These are phyloP conservation scores for Candida krabiensis DNA, from an alignment of 805 yeast species.

Conservation along the genomic window DNA sequence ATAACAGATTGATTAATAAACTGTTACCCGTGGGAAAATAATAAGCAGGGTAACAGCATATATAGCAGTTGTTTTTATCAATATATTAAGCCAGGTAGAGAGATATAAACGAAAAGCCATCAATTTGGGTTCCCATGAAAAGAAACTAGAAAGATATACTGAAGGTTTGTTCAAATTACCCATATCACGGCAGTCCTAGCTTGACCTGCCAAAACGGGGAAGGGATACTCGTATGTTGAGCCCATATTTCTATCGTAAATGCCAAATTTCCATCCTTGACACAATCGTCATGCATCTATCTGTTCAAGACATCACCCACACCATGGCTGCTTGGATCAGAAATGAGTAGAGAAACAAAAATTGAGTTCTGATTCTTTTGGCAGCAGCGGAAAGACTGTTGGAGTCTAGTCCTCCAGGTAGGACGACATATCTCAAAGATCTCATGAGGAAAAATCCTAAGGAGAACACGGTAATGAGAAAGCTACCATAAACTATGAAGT, in stretches of 20 bases:
- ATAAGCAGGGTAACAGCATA: neutral
- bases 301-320: constrained; percentile 63
- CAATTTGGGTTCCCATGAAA: no score
- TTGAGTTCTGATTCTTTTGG: constrained; percentile 80
- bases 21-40: neutral
- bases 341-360: constrained; percentile 84
- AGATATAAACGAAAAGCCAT: no score
- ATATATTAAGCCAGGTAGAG: no score
- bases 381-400: constrained; percentile 63
- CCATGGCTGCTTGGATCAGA: constrained; percentile 69
- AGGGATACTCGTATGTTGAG: no score
- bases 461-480: constrained; percentile 50
- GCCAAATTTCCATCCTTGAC: no score
- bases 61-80: neutral
- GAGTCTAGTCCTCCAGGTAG: constrained; percentile 58
- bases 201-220: no score
- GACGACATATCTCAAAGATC: constrained; percentile 67
- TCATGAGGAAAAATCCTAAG: constrained; percentile 64
- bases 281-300: no score
- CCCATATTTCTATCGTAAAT: no score
- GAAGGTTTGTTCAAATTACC: no score
- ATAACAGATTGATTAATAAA: neutral
- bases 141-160: no score
- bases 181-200: no score
- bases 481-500: constrained; percentile 37